Base-by-base conservation (phyloP, 208 protist species). In the Crithidia brevicula region DNA sequence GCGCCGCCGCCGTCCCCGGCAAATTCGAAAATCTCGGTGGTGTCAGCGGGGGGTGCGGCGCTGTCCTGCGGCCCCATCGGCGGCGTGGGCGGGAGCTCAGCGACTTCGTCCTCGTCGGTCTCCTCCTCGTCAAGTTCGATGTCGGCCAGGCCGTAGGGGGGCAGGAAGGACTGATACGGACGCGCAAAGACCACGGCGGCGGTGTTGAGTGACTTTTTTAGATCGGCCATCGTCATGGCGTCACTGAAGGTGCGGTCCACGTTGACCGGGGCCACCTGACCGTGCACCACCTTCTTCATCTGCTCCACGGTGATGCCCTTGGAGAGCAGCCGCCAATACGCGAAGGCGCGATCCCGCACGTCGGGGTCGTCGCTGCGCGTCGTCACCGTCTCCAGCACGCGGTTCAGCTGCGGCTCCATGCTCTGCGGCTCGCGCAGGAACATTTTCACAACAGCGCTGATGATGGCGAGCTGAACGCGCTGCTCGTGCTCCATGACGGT, bases 281-380 rank as follows among this genome's bases (percentile, higher is more conserved):
- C 85, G 56, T 98, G 82, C 3, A 98, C 94, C 53, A 99, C 89
- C 59, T 73, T 67, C 54, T 85, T 91, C 83, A 93, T 89, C 82
- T 99, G 98, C 16, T 98, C 97, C 10, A 97, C 97, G 45, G 97
- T 93, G 6, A 97, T 91, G 77, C 99, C 97, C 34, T 96, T 98
- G 1, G 97, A 99, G 5, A 99, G 91, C 27, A 99, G 86, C 25
- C 99, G 89, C 98, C 98, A 99, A 82, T 99, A 99, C 16, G 99
- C 94, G 74, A 98, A 99, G 50, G 97, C 98, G 56, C 99, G 95
- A 73, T 99, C 99, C 30, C 98, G 87, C 4, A 99, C 74, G 82
- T 99, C 99, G 27, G 98, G 98, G 76, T 99, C 98, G 60, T 97
- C 92, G 62, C 85, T 94, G 50, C 96, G 89, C n/a, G 68, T 82